Evolutionary conservation across 257 asterid genomes (phyloP).

Genomic region (Perilla frutescens): DNA sequence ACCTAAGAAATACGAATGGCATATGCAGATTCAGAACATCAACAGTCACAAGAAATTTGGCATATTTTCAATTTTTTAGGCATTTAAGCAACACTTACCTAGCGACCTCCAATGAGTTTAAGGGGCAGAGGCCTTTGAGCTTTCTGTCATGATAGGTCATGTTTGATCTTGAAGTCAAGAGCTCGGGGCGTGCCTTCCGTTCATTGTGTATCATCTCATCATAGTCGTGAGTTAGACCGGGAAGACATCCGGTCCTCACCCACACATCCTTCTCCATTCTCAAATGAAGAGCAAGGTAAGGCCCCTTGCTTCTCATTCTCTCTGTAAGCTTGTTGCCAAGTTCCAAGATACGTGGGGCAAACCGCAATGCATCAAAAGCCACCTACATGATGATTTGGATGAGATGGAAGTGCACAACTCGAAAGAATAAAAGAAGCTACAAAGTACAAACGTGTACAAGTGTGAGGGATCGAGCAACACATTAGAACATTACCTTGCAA

Average conservation of each 20-base stretch:
- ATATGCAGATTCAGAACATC: neutral
- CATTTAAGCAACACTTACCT: conserved; percentile 45
- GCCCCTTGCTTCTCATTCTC: conserved; percentile 94
- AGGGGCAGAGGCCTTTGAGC: conserved; percentile 89
- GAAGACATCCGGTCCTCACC: conserved; percentile 98
- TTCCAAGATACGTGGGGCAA: conserved; percentile 69
- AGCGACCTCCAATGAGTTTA: conserved; percentile 81
- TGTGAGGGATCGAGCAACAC: too few relatives aligned
- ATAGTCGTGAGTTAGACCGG: conserved; percentile 68
- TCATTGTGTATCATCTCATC: conserved; percentile 78
- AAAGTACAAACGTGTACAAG: neutral
- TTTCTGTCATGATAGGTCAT: conserved; percentile 84
- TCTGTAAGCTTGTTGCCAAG: conserved; percentile 84
- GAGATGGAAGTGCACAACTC: conserved; percentile 2
- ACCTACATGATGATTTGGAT: conserved; percentile 53
- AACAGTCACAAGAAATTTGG: neutral
- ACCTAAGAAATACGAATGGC: conserved; percentile 39
- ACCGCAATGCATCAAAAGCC: conserved; percentile 83
- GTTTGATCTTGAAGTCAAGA: conserved; percentile 85
- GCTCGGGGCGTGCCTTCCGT: conserved; percentile 71
- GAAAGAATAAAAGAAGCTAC: neutral
- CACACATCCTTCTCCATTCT: conserved; percentile 99
- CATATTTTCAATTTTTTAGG: neutral
- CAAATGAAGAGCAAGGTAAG: conserved; percentile 88
- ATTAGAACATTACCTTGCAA: conserved; percentile 62